Evolutionary conservation across 148 eudicot genomes (phyloP), one percentile per base, ranked within the genome.

Genomic region (Camellia granthamiana): DNA sequence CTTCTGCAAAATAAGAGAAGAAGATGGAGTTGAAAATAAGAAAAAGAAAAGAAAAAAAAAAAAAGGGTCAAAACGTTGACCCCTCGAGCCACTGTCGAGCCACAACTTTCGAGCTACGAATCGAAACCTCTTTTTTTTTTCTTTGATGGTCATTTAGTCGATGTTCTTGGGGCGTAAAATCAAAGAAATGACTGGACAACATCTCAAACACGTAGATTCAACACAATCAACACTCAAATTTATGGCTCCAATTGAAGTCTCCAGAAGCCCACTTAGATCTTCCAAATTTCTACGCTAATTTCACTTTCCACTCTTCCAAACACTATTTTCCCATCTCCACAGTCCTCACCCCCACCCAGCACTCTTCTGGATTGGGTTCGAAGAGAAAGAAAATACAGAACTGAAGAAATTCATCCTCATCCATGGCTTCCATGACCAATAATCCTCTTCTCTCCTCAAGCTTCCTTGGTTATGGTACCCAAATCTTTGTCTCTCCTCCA

Each of bases 381-480:
- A 49, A 19, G 16, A 72, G 55, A 30, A n/a, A 30, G 14, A 56
- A 14, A 38, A 19, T 55, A 23, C 43, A 74, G n/a, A 15, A 56
- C 23, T 15, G 47, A 12, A 73, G 18, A 49, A 18, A 18, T 30
- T 30, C 38, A 30, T 30, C 38, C 38, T 30, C 38, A 43, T 46
- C 80, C 80, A 86, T 86, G 89, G 87, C 86, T 77, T 82, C 86
- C 23, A 43, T 83, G 38, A 43, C 89, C 78, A 49, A 30, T 30
- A 90, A 87, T 74, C 79, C 89, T 42, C 44, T 89, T 21, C 90
- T 91, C n/a, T 88, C 91, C 56, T 91, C 94, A 46, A 85, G 76
- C 43, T 90, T 91, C 84, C 81, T 84, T 16, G 85, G 38, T 30
- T 30, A 30, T 30, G 38, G 86, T 54, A 79, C 81, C 81, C 88